Percentiles rank a stretch among this genome's conserved stretches.
phyloP scores from a whole-genome alignment of 1,284 basidiomycete species.

The Pseudozyma tsukubaensis region DNA sequence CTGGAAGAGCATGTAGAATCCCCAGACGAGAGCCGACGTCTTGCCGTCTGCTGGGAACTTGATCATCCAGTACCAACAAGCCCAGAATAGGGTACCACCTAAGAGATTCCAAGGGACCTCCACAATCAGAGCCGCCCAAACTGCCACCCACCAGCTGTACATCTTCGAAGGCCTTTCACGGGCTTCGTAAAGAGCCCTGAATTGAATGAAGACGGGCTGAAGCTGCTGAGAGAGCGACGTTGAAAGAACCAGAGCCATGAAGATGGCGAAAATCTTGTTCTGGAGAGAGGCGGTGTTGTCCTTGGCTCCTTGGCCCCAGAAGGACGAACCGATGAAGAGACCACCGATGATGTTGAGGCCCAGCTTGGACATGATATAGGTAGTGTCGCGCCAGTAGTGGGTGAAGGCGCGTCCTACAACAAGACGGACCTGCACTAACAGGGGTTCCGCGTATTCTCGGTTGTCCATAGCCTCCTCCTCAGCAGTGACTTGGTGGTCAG shows the following conservation, averaged over 20 bases:
- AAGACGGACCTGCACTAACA: constrained; percentile 53
- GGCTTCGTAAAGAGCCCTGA: constrained; percentile 77
- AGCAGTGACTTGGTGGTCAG: constrained; percentile 8
- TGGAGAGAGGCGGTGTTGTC: constrained; percentile 70
- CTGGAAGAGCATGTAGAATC: constrained; percentile 59
- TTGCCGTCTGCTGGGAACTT: constrained; percentile 33
- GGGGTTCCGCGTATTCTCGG: constrained; percentile 61
- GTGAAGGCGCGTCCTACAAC: constrained; percentile 57
- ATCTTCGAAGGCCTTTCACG: constrained; percentile 81
- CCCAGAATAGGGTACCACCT: constrained; percentile 61
- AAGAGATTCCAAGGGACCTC: constrained; percentile 66
- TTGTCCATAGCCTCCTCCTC: constrained; percentile 56
- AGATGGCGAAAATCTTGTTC: constrained; percentile 79
- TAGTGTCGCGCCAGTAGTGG: constrained; percentile 67
- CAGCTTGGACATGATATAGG: constrained; percentile 54
- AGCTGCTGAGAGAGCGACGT: constrained; percentile 64
- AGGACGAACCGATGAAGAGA: constrained; percentile 74
- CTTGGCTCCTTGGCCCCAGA: constrained; percentile 57
- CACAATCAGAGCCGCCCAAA: constrained; percentile 69
- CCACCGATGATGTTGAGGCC: constrained; percentile 72
- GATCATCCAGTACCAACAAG: constrained; percentile 60
- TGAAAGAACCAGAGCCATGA: constrained; percentile 68
- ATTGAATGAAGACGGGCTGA: constrained; percentile 71
- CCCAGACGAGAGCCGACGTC: constrained; percentile 50
- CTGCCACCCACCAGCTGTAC: constrained; percentile 83